Percentiles rank a stretch among this genome's conserved stretches.
These are phyloP conservation scores for Jamesozyma spencerorum DNA, from an alignment of 805 yeast species.

Conservation along the genomic window DNA sequence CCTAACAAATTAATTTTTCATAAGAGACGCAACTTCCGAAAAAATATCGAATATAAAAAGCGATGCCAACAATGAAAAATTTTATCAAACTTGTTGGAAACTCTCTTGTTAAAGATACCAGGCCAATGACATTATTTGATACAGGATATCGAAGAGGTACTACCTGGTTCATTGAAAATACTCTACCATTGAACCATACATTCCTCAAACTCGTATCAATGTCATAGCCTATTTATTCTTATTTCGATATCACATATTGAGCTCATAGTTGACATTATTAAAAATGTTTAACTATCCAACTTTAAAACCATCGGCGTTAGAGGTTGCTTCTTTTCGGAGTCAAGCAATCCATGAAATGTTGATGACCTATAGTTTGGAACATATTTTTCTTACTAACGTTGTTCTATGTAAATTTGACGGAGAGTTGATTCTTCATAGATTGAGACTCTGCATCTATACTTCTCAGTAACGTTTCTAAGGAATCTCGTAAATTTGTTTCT, in stretches of 20 bases:
- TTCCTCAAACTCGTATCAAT: neutral
- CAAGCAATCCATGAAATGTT: constrained; percentile 87
- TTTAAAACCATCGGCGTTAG: constrained; percentile 97
- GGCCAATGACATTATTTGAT: no score
- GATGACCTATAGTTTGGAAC: constrained; percentile 91
- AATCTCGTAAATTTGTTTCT: constrained; percentile 5
- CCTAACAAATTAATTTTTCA: no score
- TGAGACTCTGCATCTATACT: constrained; percentile 18
- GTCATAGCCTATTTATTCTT: neutral
- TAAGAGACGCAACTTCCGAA: no score
- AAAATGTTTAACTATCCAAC: constrained; percentile 39
- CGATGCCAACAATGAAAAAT: no score
- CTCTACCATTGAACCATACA: no score
- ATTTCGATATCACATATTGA: constrained; percentile 9
- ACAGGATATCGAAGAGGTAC: no score
- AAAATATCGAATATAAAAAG: no score
- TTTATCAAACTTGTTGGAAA: no score
- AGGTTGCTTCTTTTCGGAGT: constrained; percentile 61
- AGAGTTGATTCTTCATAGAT: constrained; percentile 22
- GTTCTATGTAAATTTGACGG: constrained; percentile 18
- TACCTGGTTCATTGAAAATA: no score
- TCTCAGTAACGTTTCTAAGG: constrained; percentile 11
- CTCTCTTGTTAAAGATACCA: neutral
- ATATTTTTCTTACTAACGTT: constrained; percentile 22
- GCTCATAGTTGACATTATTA: constrained; percentile 2